phyloP scores from a whole-genome alignment of 2,329 filamentous ascomycete genomes.

The Chaetomiaceae sp. region DNA sequence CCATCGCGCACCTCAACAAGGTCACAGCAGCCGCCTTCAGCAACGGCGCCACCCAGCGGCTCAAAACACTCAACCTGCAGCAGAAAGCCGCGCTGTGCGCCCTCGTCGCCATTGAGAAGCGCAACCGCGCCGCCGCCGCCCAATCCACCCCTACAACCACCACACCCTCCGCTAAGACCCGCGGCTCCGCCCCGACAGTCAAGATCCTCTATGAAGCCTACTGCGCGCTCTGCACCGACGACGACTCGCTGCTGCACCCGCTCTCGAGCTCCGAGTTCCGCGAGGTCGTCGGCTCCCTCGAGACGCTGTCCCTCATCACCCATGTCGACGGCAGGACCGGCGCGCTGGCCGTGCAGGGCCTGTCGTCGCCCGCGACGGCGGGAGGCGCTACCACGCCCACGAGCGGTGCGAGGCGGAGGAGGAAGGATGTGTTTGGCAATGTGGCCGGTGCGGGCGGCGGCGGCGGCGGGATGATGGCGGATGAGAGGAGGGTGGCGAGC shows the following conservation, averaged over 20 bases:
- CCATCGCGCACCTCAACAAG: conserved; percentile 84
- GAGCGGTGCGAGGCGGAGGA: conserved; percentile 57
- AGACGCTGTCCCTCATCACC: conserved; percentile 75
- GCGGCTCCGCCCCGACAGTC: conserved; percentile 64
- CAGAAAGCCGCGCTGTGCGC: conserved; percentile 93
- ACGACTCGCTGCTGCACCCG: conserved; percentile 82
- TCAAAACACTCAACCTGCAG: conserved; percentile 85
- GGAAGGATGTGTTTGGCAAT: conserved; percentile 45
- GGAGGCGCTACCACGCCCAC: conserved; percentile 53
- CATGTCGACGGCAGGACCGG: conserved; percentile 64
- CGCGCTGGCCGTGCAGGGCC: too few species aligned
- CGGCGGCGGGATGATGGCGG: conserved; percentile 31
- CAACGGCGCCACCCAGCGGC: conserved; percentile 77
- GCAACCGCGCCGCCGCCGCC: conserved; percentile 46
- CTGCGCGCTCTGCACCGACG: conserved; percentile 69
- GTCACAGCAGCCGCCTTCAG: conserved; percentile 86
- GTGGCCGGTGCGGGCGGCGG: conserved; percentile 28
- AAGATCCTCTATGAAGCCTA: conserved; percentile 83
- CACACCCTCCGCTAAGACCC: conserved; percentile 35
- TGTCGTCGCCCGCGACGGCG: conserved; percentile 43
- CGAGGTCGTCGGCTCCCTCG: conserved; percentile 83
- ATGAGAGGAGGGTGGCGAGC: conserved; percentile 74
- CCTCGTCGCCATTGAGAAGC: conserved; percentile 78
- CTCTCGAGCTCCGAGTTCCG: conserved; percentile 89
- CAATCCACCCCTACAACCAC: conserved; percentile 40